These are phyloP conservation scores for Immersiporthe knoxdaviesiana DNA, from an alignment of 2,329 filamentous ascomycete species.

Conservation along the genomic window DNA sequence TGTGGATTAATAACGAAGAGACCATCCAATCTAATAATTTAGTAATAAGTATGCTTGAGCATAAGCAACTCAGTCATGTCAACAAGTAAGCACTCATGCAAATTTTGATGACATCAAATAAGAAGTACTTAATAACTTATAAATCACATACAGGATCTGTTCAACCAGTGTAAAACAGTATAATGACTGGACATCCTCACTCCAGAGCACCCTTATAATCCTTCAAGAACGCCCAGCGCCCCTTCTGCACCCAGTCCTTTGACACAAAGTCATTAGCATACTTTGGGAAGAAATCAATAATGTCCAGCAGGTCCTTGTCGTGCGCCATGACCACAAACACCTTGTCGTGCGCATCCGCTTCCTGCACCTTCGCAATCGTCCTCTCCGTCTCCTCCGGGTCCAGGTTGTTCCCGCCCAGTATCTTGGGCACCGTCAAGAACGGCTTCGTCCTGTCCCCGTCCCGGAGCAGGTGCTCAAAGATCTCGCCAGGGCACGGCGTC, in stretches of 20 bases:
- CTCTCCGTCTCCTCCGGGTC: slow-evolving; percentile 39
- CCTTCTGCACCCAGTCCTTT: slow-evolving; percentile 50
- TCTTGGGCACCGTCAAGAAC: slow-evolving; percentile 36
- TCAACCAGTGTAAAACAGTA: too few relatives aligned
- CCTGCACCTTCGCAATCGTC: slow-evolving; percentile 50
- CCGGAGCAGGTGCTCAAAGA: slow-evolving; percentile 45
- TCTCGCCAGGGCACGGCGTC: slow-evolving; percentile 44
- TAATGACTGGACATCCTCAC: too few relatives aligned
- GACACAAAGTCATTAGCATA: slow-evolving; percentile 49
- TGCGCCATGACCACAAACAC: slow-evolving; percentile 53
- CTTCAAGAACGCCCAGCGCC: slow-evolving; percentile 53
- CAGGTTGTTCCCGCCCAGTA: slow-evolving; percentile 30
- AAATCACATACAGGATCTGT: too few relatives aligned
- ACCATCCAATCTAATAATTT: too few relatives aligned
- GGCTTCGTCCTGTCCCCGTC: slow-evolving; percentile 35
- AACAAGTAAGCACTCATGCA: too few relatives aligned
- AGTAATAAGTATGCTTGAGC: too few relatives aligned
- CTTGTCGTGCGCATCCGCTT: slow-evolving; percentile 48
- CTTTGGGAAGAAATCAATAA: slow-evolving; percentile 54
- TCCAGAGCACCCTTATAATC: slow-evolving; percentile 51
- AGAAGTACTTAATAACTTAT: too few relatives aligned
- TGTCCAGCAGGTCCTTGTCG: slow-evolving; percentile 46
- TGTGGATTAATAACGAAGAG: too few relatives aligned
- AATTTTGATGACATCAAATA: too few relatives aligned
- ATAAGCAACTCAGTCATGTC: too few relatives aligned